Evolutionary conservation across 1,139 yeast species (phyloP), one percentile per base, ranked within the genome.

Genomic region (Debaryomyces sp.): DNA sequence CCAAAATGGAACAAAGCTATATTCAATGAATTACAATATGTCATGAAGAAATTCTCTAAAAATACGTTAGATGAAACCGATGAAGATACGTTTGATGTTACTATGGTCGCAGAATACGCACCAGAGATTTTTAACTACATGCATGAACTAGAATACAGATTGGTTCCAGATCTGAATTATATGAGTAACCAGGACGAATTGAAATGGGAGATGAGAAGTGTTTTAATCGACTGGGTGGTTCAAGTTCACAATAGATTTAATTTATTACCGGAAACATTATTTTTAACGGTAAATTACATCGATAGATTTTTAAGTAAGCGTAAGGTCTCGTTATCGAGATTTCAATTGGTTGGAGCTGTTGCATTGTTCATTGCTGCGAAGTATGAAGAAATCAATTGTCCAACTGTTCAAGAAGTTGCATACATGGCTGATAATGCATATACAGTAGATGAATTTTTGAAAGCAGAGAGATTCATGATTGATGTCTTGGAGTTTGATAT

Each of bases 81-180:
- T 66, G 97, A 92, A 65, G 99, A 94, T 66, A 87, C 92, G 7
- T 87, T 78, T 70, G 98, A 94, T 66, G 86, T 88, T 9, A 85
- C 96, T 13, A 92, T 94, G 98, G 98, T 90, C 32, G 86, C 94
- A 5, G 99, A 94, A 68, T 90, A 92, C 64, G 84, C 94, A n/a
- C 90, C 91, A 10, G 97, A 91, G 57, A 90, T 94, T 51, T 91
- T 94, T 70, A 82, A 82, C 50, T 91, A 94, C 68, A 74, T 94
- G 80, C 90, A 86, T 59, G 81, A 81, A 51, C 75, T 94, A 50
- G 98, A 92, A 69, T 75, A 75, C 48, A 80, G 80, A 60, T 80
- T 85, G 60, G 74, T 83, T 43, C 97, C 99, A n/a, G 82, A 87
- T 63, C 82, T 96, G 17, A 75, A 78, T 52, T 92, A 92, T 67